A percentile compares a stretch with the other conserved stretches of the same genome.
Conservation (phyloP, 2,329 filamentous ascomycete genomes). For the Microcyclospora tardicrescens region DNA sequence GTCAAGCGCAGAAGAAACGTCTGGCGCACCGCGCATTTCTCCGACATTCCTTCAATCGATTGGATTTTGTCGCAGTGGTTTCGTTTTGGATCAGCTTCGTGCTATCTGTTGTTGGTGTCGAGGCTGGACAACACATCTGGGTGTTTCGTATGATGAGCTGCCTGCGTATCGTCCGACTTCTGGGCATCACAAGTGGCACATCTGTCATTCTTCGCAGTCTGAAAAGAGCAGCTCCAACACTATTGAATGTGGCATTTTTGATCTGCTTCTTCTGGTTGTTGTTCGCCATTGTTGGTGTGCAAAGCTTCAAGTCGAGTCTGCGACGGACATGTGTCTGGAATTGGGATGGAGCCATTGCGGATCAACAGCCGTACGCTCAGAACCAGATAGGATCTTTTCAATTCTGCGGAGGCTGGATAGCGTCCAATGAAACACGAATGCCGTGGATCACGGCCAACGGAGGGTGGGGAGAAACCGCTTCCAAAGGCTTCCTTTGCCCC, state of each 20-base stretch:
- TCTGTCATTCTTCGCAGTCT: conserved; percentile 88
- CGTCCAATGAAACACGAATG: conserved; percentile 40
- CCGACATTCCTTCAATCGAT: conserved; percentile 85
- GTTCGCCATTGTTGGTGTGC: conserved; percentile 92
- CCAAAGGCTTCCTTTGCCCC: conserved; percentile 85
- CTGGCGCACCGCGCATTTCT: conserved; percentile 85
- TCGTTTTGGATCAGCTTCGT: conserved; percentile 87
- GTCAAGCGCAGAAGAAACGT: conserved; percentile 71
- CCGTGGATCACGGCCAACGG: conserved; percentile 57
- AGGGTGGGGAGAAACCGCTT: conserved; percentile 35
- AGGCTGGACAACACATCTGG: conserved; percentile 60
- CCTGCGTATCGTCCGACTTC: conserved; percentile 78
- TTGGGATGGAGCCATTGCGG: conserved; percentile 33
- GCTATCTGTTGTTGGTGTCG: conserved; percentile 56
- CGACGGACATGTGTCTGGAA: conserved; percentile 39
- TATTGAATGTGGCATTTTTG: conserved; percentile 86
- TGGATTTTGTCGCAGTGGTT: conserved; percentile 90
- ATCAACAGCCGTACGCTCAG: conserved; percentile 38
- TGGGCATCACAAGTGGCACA: conserved; percentile 85
- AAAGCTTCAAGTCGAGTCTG: conserved; percentile 60
- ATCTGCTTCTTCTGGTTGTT: conserved; percentile 96
- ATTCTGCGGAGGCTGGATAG: conserved; percentile 76
- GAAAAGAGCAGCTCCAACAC: conserved; percentile 83
- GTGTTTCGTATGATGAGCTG: conserved; percentile 96
- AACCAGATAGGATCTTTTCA: conserved; percentile 43